A percentile compares a stretch with the other conserved stretches of the same genome.
Conservation (phyloP, 2,329 filamentous ascomycete genomes). For the Zymoseptoria passerinii region DNA sequence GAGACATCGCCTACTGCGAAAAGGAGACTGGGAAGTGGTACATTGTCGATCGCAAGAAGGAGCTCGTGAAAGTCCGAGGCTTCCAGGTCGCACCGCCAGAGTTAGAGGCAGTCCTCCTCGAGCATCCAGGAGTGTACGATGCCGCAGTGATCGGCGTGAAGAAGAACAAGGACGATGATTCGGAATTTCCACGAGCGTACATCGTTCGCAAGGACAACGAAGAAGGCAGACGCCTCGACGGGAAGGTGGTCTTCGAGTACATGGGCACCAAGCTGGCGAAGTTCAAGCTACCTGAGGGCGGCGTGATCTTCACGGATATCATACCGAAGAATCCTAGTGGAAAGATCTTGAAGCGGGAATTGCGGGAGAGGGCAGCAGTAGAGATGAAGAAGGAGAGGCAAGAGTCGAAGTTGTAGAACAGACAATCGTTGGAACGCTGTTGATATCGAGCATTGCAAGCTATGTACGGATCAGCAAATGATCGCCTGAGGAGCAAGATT, state of each 20-base stretch:
- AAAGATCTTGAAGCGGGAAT: conserved; percentile 45
- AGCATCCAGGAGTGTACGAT: conserved; percentile 64
- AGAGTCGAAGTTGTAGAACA: conserved; percentile 54
- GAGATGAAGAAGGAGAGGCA: conserved; percentile 60
- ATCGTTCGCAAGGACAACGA: conserved; percentile 48
- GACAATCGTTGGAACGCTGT: no score
- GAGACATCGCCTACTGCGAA: conserved; percentile 58
- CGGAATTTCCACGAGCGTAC: conserved; percentile 57
- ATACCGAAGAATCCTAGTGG: conserved; percentile 55
- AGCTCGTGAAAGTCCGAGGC: conserved; percentile 50
- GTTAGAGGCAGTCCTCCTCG: conserved; percentile 68
- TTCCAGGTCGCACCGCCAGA: conserved; percentile 78
- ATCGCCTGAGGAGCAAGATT: no score
- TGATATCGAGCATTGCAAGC: no score
- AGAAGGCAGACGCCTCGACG: conserved; percentile 43
- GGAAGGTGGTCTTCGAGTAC: conserved; percentile 46
- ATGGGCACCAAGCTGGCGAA: conserved; percentile 53
- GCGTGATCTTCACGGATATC: conserved; percentile 48
- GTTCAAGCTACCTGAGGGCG: conserved; percentile 55
- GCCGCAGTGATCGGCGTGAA: conserved; percentile 71
- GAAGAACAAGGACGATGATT: conserved; percentile 44
- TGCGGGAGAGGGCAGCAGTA: conserved; percentile 59
- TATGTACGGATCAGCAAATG: no score
- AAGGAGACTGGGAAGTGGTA: conserved; percentile 75
- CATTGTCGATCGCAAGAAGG: conserved; percentile 74